Conservation (phyloP, 1,284 basidiomycete species). For the Microbotryum violaceum region DNA sequence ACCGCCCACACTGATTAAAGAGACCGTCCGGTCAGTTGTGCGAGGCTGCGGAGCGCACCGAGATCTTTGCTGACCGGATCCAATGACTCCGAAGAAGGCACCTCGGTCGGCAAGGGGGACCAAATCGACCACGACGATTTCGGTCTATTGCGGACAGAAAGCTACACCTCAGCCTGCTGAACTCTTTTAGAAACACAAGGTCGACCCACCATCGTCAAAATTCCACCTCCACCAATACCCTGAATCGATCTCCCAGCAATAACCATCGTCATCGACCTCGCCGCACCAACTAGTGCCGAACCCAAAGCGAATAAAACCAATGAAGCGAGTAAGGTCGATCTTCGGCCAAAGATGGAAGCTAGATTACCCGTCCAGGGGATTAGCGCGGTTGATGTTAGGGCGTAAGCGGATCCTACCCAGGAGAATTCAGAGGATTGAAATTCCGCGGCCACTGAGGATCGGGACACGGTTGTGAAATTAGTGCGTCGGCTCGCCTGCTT, state of each 20-base stretch:
- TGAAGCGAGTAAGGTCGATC: conserved; percentile 37
- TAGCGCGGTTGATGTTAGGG: conserved; percentile 33
- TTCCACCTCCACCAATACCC: conserved; percentile 38
- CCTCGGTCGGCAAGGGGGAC: conserved; percentile 32
- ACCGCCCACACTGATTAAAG: conserved; percentile 17
- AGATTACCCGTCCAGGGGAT: conserved; percentile 33
- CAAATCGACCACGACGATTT: conserved; percentile 32
- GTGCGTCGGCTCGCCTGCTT: too few species aligned
- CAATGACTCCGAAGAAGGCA: conserved; percentile 30
- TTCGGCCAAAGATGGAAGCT: conserved; percentile 33
- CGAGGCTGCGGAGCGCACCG: too few species aligned
- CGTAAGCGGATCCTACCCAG: conserved; percentile 35
- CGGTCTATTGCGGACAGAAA: neutral
- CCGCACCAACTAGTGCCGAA: conserved; percentile 39
- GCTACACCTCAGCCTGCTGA: neutral
- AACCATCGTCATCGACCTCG: conserved; percentile 37
- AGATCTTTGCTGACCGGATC: conserved; percentile 2
- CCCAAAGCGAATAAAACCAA: conserved; percentile 41
- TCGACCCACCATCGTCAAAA: conserved; percentile 22
- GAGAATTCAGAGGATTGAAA: conserved; percentile 26
- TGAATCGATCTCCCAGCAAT: conserved; percentile 39
- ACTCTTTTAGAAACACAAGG: neutral
- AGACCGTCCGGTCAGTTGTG: neutral
- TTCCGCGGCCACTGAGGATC: conserved; percentile 23
- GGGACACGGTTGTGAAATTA: neutral